Base-by-base conservation (phyloP, 495 filamentous ascomycete species). In the Aspergillus conjunctus region DNA sequence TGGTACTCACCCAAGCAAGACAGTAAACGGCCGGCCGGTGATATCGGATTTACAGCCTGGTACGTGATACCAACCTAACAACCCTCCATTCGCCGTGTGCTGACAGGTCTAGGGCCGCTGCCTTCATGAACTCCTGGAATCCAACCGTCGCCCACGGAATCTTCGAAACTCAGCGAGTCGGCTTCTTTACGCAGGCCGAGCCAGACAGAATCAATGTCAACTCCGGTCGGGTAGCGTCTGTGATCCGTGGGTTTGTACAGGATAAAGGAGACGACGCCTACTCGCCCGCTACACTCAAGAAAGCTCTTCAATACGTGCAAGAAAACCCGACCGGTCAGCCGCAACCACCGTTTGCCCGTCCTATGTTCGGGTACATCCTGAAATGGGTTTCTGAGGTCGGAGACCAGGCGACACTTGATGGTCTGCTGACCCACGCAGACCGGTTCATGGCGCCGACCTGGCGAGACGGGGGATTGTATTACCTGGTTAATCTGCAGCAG, bases 81-180 rank as follows among this genome's bases (percentile, higher is more conserved):
- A 10, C 1, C 18, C 34, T 56, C n/a, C 18, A 37, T 6, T 37
- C 33, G 6, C 33, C 6, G 33, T 7, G 33, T 7, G 33, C 33
- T 37, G 33, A 37, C 12, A 6, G 7, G 33, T n/a, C n/a, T 12
- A 72, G 71, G 69, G 63, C 67, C 0, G 60, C 56, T 21, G 69
- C 69, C 34, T 71, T 68, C 59, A 68, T 72, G 59, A 71, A 73
- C 44, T 56, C 71, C 6, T 72, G 70, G 70, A 71, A 71, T 30
- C 62, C 64, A 15, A 33, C 54, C 1, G 33, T 59, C 20, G 65
- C 67, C 4, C 59, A 34, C 26, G 37, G 20, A 4, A 56, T 22
- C 3, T 56, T 56, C 22, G 3, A 56, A 20, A 48, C 21, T 1
- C 54, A 56, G 1, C 22, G 50, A 9, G 39, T 51, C 0, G 51